Evolutionary conservation across 768 basidiomycete genomes (phyloP).

Genomic region (Mycena latifolia): DNA sequence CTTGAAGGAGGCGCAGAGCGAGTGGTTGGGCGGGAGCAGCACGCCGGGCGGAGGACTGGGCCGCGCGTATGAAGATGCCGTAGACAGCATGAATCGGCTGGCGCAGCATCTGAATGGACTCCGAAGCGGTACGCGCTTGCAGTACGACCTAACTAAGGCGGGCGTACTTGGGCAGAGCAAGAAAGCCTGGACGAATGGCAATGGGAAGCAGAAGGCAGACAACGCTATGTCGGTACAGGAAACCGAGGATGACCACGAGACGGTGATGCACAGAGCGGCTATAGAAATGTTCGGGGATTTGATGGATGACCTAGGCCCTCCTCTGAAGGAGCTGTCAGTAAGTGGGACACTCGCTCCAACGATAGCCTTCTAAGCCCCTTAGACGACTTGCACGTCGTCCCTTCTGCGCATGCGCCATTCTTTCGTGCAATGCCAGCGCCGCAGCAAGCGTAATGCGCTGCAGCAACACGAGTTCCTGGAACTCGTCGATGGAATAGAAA

Average conservation of each 20-base stretch:
- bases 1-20: slow-evolving; percentile 88
- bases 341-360: slow-evolving; percentile 37
- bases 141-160: slow-evolving; percentile 84
- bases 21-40: slow-evolving; percentile 66
- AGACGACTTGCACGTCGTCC: slow-evolving; percentile 73
- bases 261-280: slow-evolving; percentile 68
- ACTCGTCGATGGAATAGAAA: slow-evolving; percentile 76
- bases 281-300: slow-evolving; percentile 84
- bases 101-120: slow-evolving; percentile 96
- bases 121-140: slow-evolving; percentile 84
- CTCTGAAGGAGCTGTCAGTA: slow-evolving; percentile 80
- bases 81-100: slow-evolving; percentile 87
- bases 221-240: slow-evolving; percentile 36
- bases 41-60: slow-evolving; percentile 38
- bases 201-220: slow-evolving; percentile 40
- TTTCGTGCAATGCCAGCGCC: slow-evolving; percentile 64
- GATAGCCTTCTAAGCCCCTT: background rate
- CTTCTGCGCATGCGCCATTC: slow-evolving; percentile 75
- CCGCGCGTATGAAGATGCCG: slow-evolving; percentile 86
- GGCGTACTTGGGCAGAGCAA: slow-evolving; percentile 45
- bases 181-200: slow-evolving; percentile 28
- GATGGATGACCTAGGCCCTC: slow-evolving; percentile 84
- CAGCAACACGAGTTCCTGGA: slow-evolving; percentile 72
- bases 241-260: slow-evolving; percentile 51
- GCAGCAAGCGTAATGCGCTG: slow-evolving; percentile 45